Conservation (phyloP, 2,329 filamentous ascomycete species). For the Ceratocystis cubensis region DNA sequence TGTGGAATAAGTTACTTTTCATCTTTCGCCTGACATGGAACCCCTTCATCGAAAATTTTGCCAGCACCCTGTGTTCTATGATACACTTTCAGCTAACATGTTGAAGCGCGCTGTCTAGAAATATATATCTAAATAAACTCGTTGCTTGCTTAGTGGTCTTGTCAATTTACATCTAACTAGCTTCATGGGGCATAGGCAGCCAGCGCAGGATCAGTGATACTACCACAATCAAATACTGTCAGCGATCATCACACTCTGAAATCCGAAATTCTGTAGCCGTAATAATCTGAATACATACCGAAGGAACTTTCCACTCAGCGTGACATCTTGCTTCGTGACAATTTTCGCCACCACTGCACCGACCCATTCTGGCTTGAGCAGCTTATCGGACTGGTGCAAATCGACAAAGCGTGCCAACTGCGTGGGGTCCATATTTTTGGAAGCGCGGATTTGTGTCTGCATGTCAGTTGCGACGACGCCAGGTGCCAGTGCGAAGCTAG, state of each 20-base stretch:
- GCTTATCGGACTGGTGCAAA: conserved; percentile 54
- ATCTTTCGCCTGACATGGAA: conserved; percentile 21
- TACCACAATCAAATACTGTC: conserved; percentile 3
- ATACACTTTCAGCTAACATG: not conserved
- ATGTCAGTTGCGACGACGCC: conserved; percentile 82
- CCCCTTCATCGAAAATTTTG: not conserved
- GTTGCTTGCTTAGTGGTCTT: not conserved
- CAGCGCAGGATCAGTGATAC: conserved; percentile 31
- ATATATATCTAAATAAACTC: conserved; percentile 24
- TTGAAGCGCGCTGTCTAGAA: not conserved
- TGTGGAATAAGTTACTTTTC: conserved; percentile 21
- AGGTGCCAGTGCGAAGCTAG: conserved; percentile 58
- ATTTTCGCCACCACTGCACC: conserved; percentile 77
- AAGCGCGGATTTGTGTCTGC: conserved; percentile 68
- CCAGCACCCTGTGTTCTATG: too few species aligned
- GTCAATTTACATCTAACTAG: not conserved
- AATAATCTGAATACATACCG: conserved; percentile 35
- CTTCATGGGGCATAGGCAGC: conserved; percentile 32
- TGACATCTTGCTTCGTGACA: conserved; percentile 48
- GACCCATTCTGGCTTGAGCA: conserved; percentile 73
- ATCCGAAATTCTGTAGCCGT: not conserved
- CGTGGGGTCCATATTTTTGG: conserved; percentile 37
- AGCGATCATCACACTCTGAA: too few species aligned
- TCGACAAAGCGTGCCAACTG: conserved; percentile 57
- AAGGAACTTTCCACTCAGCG: conserved; percentile 65